Evolutionary conservation across 1,284 basidiomycete genomes (phyloP).

Genomic region (Sporisorium graminicola): DNA sequence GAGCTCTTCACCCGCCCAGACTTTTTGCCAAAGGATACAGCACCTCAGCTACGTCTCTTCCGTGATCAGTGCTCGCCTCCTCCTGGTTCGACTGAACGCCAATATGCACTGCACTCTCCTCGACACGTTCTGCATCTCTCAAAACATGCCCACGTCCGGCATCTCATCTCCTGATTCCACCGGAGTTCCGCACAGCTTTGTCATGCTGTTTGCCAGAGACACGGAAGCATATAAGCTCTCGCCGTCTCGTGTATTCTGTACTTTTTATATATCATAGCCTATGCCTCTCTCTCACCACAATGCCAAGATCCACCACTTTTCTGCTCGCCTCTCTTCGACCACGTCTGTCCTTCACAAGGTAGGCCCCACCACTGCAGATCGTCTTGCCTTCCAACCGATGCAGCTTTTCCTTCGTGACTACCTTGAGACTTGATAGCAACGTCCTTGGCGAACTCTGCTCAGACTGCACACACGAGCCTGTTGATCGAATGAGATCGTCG

Average conservation of each 20-base stretch:
- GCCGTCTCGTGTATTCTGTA: constrained; percentile 36
- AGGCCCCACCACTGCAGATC: background rate
- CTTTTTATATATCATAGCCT: constrained; percentile 19
- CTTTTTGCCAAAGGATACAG: background rate
- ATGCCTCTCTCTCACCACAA: constrained; percentile 9
- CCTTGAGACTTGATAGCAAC: background rate
- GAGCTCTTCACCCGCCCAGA: background rate
- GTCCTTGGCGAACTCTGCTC: no score
- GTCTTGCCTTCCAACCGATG: background rate
- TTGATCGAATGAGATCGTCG: background rate
- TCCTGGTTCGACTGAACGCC: background rate
- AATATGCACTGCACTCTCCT: background rate
- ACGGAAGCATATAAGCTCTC: background rate
- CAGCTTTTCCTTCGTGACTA: no score
- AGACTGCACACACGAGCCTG: no score
- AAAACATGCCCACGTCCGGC: constrained; percentile 1
- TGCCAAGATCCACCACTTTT: constrained; percentile 33
- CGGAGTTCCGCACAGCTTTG: background rate
- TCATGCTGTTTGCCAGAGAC: background rate
- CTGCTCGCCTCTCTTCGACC: background rate
- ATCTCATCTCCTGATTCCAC: background rate
- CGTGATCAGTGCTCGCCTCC: background rate
- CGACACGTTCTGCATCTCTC: background rate
- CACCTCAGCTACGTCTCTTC: background rate
- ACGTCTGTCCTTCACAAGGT: background rate